Percentiles rank a stretch among this genome's conserved stretches.
Evolutionary conservation across 306 rosid species (phyloP).

Genomic region (Benincasa hispida): DNA sequence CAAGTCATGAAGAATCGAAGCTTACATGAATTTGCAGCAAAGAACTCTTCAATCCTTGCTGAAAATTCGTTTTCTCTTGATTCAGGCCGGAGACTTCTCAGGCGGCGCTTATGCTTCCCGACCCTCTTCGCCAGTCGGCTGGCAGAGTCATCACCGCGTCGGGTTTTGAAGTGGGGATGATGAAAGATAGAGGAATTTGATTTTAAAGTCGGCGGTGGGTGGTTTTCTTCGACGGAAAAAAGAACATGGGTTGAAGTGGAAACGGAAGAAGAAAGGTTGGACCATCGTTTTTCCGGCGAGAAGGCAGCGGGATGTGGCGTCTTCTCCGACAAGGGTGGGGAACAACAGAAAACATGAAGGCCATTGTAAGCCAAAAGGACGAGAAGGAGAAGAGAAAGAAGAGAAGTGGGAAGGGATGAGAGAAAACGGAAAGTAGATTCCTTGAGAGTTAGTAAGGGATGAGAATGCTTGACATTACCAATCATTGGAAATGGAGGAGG

Average conservation of each 20-base stretch:
- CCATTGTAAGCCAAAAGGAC: conserved; percentile 51
- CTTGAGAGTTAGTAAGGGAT: conserved; percentile 21
- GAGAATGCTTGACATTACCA: conserved; percentile 8
- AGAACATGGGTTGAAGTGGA: conserved; percentile 19
- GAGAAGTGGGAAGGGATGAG: conserved; percentile 36
- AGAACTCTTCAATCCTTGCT: conserved; percentile 32
- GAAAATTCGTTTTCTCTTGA: conserved; percentile 15
- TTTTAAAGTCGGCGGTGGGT: conserved; percentile 14
- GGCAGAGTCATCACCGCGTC: neutral
- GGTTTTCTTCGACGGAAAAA: conserved; percentile 23
- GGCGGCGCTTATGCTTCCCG: conserved; percentile 41
- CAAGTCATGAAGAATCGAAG: conserved; percentile 78
- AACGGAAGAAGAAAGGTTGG: conserved; percentile 11
- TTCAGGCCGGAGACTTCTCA: conserved; percentile 21
- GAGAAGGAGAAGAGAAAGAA: conserved; percentile 43
- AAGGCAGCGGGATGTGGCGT: conserved; percentile 8
- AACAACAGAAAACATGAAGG: conserved; percentile 34
- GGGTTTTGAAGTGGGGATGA: neutral
- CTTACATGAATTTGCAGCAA: conserved; percentile 34
- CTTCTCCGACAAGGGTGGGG: conserved; percentile 26
- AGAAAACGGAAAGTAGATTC: conserved; percentile 24
- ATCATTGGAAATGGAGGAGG: conserved; percentile 2
- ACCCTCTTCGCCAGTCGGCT: conserved; percentile 11
- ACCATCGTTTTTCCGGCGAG: conserved; percentile 13
- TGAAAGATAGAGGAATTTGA: conserved; percentile 19